These are phyloP conservation scores for Lachnellula arida DNA, from an alignment of 2,329 filamentous ascomycete genomes.

Conservation along the genomic window DNA sequence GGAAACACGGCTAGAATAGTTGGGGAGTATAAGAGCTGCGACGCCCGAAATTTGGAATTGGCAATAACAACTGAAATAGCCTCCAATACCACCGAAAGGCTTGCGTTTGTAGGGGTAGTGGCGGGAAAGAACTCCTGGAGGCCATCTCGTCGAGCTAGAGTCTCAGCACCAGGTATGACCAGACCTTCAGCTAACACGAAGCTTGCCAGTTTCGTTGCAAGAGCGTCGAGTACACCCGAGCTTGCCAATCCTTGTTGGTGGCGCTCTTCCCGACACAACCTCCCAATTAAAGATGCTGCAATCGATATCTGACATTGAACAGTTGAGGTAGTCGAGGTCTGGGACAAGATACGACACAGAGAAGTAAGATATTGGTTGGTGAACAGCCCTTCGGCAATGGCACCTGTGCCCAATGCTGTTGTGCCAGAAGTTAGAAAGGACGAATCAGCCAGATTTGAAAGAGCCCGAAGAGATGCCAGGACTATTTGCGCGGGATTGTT, in stretches of 20 bases:
- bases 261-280: slow-evolving; percentile 61
- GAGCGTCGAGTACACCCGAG: slow-evolving; percentile 69
- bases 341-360: slow-evolving; percentile 61
- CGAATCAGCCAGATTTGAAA: slow-evolving; percentile 68
- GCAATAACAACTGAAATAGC: slow-evolving; percentile 73
- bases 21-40: slow-evolving; percentile 64
- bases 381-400: slow-evolving; percentile 63
- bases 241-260: slow-evolving; percentile 70
- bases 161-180: slow-evolving; percentile 61
- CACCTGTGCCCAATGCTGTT: slow-evolving; percentile 43
- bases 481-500: slow-evolving; percentile 62
- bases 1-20: slow-evolving; percentile 67
- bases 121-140: slow-evolving; percentile 55
- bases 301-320: slow-evolving; percentile 59
- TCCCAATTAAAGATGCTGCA: slow-evolving; percentile 51
- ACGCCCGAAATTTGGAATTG: slow-evolving; percentile 73
- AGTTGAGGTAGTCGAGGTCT: slow-evolving; percentile 46
- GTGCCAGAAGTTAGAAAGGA: slow-evolving; percentile 50
- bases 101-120: slow-evolving; percentile 53
- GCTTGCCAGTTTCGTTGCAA: slow-evolving; percentile 68
- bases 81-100: slow-evolving; percentile 67
- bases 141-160: slow-evolving; percentile 49
- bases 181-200: slow-evolving; percentile 65
- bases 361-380: slow-evolving; percentile 54
- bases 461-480: slow-evolving; percentile 66